A percentile compares a stretch with the other conserved stretches of the same genome.
Evolutionary conservation across 2,329 filamentous ascomycete genomes (phyloP).

Genomic region (Claviceps humidiphila): DNA sequence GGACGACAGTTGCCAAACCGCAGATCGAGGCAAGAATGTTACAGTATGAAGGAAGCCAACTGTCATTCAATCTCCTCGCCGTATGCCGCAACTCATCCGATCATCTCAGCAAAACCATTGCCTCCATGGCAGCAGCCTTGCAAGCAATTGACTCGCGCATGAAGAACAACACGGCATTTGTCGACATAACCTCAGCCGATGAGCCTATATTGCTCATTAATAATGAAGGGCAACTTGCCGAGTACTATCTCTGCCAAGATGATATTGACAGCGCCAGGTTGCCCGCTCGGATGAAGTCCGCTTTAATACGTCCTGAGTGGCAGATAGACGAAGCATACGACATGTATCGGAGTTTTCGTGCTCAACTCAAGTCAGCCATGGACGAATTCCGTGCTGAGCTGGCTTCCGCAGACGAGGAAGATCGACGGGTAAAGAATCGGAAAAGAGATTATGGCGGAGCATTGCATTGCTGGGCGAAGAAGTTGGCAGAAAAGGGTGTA

Average conservation of each 20-base stretch:
- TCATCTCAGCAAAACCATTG: slow-evolving; percentile 33
- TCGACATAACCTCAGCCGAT: slow-evolving; percentile 12
- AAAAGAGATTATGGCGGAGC: slow-evolving; percentile 57
- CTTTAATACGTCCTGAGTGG: slow-evolving; percentile 6
- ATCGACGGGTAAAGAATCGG: slow-evolving; percentile 38
- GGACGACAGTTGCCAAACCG: slow-evolving; percentile 51
- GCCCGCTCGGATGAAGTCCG: slow-evolving; percentile 8
- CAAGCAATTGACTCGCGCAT: slow-evolving; percentile 22
- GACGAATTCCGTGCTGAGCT: slow-evolving; percentile 36
- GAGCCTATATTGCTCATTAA: slow-evolving; percentile 11
- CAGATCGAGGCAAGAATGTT: slow-evolving; percentile 56
- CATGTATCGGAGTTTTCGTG: slow-evolving; percentile 25
- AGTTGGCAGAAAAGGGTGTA: slow-evolving; percentile 52
- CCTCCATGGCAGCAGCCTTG: slow-evolving; percentile 27
- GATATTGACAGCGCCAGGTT: slow-evolving; percentile 13
- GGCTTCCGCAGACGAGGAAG: slow-evolving; percentile 30
- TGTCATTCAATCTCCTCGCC: slow-evolving; percentile 68
- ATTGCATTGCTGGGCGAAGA: slow-evolving; percentile 55
- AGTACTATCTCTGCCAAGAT: slow-evolving; percentile 16
- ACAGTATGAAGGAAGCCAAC: slow-evolving; percentile 48
- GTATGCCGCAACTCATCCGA: slow-evolving; percentile 54
- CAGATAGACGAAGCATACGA: slow-evolving; percentile 16
- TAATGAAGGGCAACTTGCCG: slow-evolving; percentile 14
- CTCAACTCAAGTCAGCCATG: slow-evolving; percentile 28
- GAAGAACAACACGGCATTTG: slow-evolving; percentile 10